Percentiles rank a stretch among this genome's conserved stretches.
Evolutionary conservation across 148 eudicot genomes (phyloP).

Genomic region (Camellia japonica): DNA sequence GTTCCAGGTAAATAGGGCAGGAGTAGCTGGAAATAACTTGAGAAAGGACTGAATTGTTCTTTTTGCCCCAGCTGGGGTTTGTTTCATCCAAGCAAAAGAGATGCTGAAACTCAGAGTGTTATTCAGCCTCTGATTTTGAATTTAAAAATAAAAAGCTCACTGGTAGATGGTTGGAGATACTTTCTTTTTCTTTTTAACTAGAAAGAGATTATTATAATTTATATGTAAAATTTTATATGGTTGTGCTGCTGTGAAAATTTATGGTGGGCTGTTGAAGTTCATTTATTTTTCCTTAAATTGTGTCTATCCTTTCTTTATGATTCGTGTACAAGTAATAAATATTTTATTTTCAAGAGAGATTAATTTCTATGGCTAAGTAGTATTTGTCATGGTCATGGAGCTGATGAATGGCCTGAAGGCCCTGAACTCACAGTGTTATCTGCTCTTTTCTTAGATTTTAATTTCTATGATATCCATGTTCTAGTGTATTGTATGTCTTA

Average conservation of each 20-base stretch:
- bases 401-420: neutral
- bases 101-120: neutral
- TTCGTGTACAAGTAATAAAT: neutral
- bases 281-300: too few relatives aligned
- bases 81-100: neutral
- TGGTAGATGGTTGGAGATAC: neutral
- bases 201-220: too few relatives aligned
- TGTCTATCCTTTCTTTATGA: neutral
- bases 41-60: neutral
- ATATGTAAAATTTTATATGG: neutral
- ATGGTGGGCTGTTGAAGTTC: too few relatives aligned
- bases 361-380: too few relatives aligned
- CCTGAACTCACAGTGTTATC: neutral
- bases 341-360: neutral
- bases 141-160: neutral
- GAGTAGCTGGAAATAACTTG: neutral
- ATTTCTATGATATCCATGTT: neutral
- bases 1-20: too few relatives aligned
- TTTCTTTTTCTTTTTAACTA: neutral
- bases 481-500: neutral
- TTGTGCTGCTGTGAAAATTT: too few relatives aligned
- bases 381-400: neutral
- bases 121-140: neutral
- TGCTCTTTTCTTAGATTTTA: neutral
- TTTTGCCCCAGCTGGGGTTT: neutral